Percentiles rank a stretch among this genome's conserved stretches.
Conservation (phyloP, 1,284 basidiomycete genomes). For the Ganoderma meredithae region DNA sequence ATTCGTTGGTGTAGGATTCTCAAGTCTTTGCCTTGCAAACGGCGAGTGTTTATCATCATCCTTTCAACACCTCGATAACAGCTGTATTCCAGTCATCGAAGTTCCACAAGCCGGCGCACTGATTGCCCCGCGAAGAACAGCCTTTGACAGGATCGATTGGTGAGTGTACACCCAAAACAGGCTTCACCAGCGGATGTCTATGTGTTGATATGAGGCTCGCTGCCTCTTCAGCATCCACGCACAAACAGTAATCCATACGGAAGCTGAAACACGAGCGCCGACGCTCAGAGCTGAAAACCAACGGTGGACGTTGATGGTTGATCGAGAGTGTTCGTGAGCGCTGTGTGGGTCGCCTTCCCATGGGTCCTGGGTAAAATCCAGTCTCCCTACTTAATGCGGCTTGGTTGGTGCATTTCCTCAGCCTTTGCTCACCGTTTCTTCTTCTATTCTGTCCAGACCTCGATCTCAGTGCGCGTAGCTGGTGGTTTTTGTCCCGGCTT, state of each 20-base stretch:
- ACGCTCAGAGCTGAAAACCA: background rate
- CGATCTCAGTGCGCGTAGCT: constrained; percentile 26
- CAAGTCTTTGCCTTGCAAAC: no score
- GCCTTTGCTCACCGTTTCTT: constrained; percentile 13
- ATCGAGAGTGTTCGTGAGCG: background rate
- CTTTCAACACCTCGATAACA: background rate
- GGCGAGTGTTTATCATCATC: background rate
- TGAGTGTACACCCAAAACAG: background rate
- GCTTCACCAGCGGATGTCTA: background rate
- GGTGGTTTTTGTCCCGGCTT: constrained; percentile 8
- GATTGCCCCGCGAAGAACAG: background rate
- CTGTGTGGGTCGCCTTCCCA: background rate
- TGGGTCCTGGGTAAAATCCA: constrained; percentile 3
- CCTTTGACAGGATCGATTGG: background rate
- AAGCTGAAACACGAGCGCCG: constrained; percentile 11
- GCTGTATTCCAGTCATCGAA: background rate
- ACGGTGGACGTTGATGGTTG: background rate
- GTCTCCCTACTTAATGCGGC: constrained; percentile 15
- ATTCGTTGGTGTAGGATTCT: no score
- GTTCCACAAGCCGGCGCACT: background rate
- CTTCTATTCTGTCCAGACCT: constrained; percentile 7
- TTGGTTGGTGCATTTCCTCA: constrained; percentile 5
- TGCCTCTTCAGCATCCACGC: background rate
- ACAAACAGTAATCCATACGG: background rate
- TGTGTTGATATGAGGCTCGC: background rate